Conservation (phyloP, 345 rosid species). For the Barbarea vulgaris region DNA sequence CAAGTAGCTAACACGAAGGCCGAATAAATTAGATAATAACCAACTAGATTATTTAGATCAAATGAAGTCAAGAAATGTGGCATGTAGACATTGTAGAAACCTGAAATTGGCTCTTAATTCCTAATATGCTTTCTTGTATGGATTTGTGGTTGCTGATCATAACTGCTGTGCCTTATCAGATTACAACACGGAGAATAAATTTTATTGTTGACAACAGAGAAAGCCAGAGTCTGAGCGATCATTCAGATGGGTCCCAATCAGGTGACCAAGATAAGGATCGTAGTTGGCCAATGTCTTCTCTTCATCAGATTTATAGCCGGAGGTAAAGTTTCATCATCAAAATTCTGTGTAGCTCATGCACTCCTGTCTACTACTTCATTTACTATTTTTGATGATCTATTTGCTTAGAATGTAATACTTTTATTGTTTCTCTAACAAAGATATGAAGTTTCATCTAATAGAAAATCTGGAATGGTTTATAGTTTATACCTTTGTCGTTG, state of each 20-base stretch:
- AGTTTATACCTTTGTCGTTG: neutral
- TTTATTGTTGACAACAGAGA: conserved; percentile 74
- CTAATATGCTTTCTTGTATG: conserved; percentile 19
- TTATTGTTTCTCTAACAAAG: conserved; percentile 5
- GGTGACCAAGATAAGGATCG: conserved; percentile 72
- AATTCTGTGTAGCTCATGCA: conserved; percentile 13
- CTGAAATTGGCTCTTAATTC: conserved; percentile 4
- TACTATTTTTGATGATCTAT: conserved; percentile 12
- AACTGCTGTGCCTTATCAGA: conserved; percentile 51
- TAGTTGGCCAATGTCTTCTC: conserved; percentile 87
- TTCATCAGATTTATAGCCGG: conserved; percentile 94
- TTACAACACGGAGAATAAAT: conserved; percentile 87
- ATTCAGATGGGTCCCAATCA: conserved; percentile 49
- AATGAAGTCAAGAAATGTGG: conserved; percentile 25
- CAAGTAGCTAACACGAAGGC: conserved; percentile 10
- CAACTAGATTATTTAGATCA: conserved; percentile 17
- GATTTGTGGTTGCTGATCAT: conserved; percentile 24
- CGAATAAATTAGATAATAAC: conserved; percentile 4
- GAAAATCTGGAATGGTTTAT: conserved; percentile 8
- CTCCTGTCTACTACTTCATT: conserved; percentile 3
- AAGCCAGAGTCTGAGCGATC: conserved; percentile 45
- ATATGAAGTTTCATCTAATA: neutral
- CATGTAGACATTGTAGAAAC: conserved; percentile 13
- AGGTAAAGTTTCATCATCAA: conserved; percentile 54
- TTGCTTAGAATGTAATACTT: neutral